Evolutionary conservation across 441 rosid genomes (phyloP), one percentile per base, ranked within the genome.

Genomic region (Corymbia citriodora): DNA sequence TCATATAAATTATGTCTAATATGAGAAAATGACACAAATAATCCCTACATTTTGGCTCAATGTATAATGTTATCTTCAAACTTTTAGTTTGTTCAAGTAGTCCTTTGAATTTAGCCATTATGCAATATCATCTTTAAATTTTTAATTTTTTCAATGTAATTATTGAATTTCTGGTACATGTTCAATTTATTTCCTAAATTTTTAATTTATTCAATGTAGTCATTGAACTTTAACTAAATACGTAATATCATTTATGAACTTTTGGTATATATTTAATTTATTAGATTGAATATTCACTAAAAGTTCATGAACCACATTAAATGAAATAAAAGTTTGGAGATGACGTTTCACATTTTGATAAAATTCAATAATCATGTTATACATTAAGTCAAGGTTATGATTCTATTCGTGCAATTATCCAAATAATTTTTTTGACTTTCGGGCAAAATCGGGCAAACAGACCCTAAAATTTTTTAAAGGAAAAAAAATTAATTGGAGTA

Each of bases 81-180:
- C 63, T 23, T 23, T 59, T 23, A 10, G 13, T 23, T 59, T 5
- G 1, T 59, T 59, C 0, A 59, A 59, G 7, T 1, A 7, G 1
- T 25, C 4, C 14, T 0, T 10, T 1, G 25, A 59, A 23, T 59
- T 59, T 3, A 59, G 0, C 3, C 0, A 59, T 23, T 59, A 3
- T 0, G 3, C 25, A 25, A 59, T 25, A 1, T 59, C 10, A 6
- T 59, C 25, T 59, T 0, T 17, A 0, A 59, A 59, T 0, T 25
- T 59, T 59, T 59, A 59, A 25, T 59, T 59, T 59, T 9, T 59
- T 59, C 0, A 59, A 59, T 59, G 1, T 25, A 4, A 19, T 5
- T 1, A 1, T 4, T 0, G 1, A 25, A 59, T 23, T 59, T 59
- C 1, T 17, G 1, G 0, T 10, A 59, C 0, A 3, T 4, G 9